Percentiles rank a stretch among this genome's conserved stretches.
Conservation (phyloP, 371 early-diverging fungal species). For the Apophysomyces trapeziformis region DNA sequence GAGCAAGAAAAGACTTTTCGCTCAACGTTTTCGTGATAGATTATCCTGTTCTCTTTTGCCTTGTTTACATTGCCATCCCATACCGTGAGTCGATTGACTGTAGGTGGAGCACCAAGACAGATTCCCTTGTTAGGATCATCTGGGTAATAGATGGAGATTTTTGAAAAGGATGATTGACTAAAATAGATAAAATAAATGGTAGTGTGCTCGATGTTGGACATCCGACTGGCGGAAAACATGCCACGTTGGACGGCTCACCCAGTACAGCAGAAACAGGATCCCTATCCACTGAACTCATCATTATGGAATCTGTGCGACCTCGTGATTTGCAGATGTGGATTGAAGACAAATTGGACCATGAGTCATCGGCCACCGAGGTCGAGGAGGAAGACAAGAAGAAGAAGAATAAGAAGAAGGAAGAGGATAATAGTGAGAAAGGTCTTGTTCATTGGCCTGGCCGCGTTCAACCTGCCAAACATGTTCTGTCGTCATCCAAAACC, state of each 20-base stretch:
- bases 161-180: not conserved
- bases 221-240: slow-evolving; percentile 3
- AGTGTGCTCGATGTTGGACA: not conserved
- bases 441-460: slow-evolving; percentile 24
- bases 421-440: not conserved
- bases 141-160: not conserved
- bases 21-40: slow-evolving; percentile 30
- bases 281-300: slow-evolving; percentile 12
- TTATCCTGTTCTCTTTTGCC: slow-evolving; percentile 67
- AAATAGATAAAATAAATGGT: not conserved
- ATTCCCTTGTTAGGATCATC: slow-evolving; percentile 31
- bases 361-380: not conserved
- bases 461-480: not conserved
- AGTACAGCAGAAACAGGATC: not conserved
- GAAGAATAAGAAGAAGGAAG: too few relatives aligned
- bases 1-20: not conserved
- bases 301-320: slow-evolving; percentile 41
- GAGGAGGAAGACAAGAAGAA: not conserved
- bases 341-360: slow-evolving; percentile 8
- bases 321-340: slow-evolving; percentile 36
- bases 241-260: slow-evolving; percentile 13
- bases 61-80: slow-evolving; percentile 61
- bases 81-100: slow-evolving; percentile 51
- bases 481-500: slow-evolving; percentile 1
- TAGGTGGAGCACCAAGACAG: slow-evolving; percentile 47